Evolutionary conservation across 306 rosid genomes (phyloP).

Genomic region (Prosopis cineraria): DNA sequence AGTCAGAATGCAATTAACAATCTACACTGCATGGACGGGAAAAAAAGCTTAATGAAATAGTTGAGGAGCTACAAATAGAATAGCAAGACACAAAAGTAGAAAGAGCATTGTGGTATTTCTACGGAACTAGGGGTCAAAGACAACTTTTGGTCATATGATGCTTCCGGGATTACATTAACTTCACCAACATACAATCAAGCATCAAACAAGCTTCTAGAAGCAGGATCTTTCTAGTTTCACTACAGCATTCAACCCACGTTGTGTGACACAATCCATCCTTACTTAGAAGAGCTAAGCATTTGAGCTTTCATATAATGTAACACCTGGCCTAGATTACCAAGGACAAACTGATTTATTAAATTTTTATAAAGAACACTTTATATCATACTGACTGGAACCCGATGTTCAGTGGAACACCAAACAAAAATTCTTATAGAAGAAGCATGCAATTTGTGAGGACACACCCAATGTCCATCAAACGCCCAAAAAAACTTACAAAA

Average conservation of each 20-base stretch:
- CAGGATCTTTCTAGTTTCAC: neutral
- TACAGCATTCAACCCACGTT: neutral
- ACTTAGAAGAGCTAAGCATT: neutral
- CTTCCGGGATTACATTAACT: neutral
- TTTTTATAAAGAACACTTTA: neutral
- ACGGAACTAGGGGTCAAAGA: neutral
- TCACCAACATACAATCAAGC: neutral
- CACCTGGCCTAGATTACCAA: neutral
- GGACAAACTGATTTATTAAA: neutral
- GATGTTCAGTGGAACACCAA: neutral
- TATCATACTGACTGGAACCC: neutral
- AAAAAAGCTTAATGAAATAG: slow-evolving; percentile 4
- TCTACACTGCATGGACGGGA: slow-evolving; percentile 7
- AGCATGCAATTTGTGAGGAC: neutral
- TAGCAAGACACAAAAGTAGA: neutral
- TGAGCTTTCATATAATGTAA: neutral
- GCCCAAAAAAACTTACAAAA: neutral
- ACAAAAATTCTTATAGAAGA: neutral
- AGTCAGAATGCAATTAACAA: slow-evolving; percentile 28
- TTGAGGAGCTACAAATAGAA: slow-evolving; percentile 15
- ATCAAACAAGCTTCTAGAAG: neutral
- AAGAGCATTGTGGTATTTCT: no score
- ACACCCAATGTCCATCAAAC: neutral
- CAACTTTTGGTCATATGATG: neutral
- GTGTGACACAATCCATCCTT: neutral